These are phyloP conservation scores for Aspergillus vadensis DNA, from an alignment of 2,329 filamentous ascomycete genomes.

Conservation along the genomic window DNA sequence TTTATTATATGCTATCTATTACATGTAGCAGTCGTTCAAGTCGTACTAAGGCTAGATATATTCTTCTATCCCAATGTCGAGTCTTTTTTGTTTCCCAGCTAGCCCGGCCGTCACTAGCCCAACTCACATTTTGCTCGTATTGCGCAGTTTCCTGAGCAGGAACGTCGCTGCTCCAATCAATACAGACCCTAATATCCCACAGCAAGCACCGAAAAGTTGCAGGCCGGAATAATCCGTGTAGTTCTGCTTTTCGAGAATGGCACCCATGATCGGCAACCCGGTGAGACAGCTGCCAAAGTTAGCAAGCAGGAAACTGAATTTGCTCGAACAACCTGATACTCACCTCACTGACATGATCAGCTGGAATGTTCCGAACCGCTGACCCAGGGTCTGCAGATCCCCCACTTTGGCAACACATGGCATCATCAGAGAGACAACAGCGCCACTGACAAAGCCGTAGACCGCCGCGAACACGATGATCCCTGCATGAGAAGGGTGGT, in stretches of 20 bases:
- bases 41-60: neutral
- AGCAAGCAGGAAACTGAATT: neutral
- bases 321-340: neutral
- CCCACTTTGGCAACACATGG: conserved; percentile 34
- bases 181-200: neutral
- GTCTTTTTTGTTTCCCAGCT: no score
- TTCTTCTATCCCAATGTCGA: no score
- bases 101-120: no score
- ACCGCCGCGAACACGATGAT: conserved; percentile 31
- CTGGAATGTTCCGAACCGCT: conserved; percentile 37
- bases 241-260: conserved; percentile 25
- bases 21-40: neutral
- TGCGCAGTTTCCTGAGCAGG: neutral
- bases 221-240: conserved; percentile 27
- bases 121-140: neutral
- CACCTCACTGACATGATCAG: conserved; percentile 26
- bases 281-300: conserved; percentile 18
- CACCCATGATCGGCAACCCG: conserved; percentile 32
- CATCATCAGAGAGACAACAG: conserved; percentile 32
- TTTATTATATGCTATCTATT: neutral
- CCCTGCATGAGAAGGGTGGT: conserved; percentile 28
- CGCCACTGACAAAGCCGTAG: conserved; percentile 35
- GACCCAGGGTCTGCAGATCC: conserved; percentile 35
- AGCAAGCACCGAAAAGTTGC: conserved; percentile 26
- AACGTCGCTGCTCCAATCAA: conserved; percentile 1